Evolutionary conservation across 2,329 filamentous ascomycete genomes (phyloP).

Genomic region (Botryotinia convoluta): DNA sequence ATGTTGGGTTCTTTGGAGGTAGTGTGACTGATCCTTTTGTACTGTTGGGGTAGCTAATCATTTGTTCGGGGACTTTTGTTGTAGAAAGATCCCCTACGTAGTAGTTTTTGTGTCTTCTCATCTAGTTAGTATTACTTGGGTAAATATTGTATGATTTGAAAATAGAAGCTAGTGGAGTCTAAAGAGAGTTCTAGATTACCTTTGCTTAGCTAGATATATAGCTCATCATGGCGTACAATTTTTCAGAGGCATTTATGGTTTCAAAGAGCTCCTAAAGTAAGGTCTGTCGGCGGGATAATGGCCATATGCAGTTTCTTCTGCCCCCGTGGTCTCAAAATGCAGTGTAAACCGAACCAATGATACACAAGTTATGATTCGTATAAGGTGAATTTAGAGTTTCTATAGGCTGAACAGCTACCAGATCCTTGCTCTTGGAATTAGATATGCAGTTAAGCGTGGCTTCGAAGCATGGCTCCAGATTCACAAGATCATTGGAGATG

Average conservation of each 20-base stretch:
- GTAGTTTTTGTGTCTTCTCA: neutral
- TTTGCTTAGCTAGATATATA: neutral
- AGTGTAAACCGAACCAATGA: neutral
- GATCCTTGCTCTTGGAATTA: neutral
- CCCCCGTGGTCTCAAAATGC: neutral
- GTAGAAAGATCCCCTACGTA: neutral
- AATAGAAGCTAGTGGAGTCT: neutral
- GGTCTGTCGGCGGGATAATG: neutral
- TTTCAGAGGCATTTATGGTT: neutral
- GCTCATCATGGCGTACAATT: neutral
- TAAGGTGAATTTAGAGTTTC: neutral
- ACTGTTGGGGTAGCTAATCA: neutral
- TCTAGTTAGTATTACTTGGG: neutral
- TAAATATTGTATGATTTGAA: neutral
- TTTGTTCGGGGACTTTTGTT: too few species aligned
- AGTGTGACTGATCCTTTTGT: neutral
- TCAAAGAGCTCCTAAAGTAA: neutral
- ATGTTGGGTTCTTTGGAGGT: neutral
- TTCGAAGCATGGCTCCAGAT: neutral
- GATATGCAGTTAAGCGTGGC: neutral
- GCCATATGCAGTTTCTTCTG: neutral
- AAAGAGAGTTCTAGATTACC: neutral
- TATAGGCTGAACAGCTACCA: neutral
- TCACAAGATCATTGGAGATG: neutral
- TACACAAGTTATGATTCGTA: neutral